Conservation (phyloP, 1,284 basidiomycete genomes). For the Apiotrichum domesticum region DNA sequence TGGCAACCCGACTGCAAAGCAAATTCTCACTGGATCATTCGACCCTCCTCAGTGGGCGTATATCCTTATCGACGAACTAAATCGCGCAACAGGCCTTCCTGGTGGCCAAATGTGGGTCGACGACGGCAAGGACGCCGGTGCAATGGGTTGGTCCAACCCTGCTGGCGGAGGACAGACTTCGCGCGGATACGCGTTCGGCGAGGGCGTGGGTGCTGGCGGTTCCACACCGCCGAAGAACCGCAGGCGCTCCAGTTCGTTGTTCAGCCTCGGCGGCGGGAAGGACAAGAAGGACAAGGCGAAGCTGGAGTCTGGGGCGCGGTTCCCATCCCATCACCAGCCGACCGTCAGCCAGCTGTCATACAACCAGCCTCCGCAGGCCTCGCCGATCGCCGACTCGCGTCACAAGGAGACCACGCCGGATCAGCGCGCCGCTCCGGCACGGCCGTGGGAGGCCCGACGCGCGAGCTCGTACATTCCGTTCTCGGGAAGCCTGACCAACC, state of each 20-base stretch:
- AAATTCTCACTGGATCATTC: conserved; percentile 70
- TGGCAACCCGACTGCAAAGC: conserved; percentile 64
- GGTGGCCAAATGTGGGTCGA: conserved; percentile 65
- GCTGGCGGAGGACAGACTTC: background rate
- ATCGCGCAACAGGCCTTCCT: conserved; percentile 64
- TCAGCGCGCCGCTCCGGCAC: conserved; percentile 6
- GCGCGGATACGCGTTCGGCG: conserved; percentile 40
- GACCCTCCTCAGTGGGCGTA: conserved; percentile 71
- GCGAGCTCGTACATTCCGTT: conserved; percentile 31
- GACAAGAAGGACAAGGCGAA: background rate
- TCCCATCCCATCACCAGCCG: background rate
- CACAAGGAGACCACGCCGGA: background rate
- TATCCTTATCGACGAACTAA: conserved; percentile 64
- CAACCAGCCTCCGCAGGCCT: no score
- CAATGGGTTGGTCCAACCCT: conserved; percentile 26
- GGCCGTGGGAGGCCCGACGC: conserved; percentile 18
- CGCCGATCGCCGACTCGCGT: background rate
- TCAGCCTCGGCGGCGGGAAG: conserved; percentile 10
- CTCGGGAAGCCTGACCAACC: conserved; percentile 9
- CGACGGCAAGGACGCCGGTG: conserved; percentile 34
- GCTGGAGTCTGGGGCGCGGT: background rate
- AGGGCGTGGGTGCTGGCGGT: conserved; percentile 32
- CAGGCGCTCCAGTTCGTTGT: conserved; percentile 20
- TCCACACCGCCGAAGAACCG: conserved; percentile 4
- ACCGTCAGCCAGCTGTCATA: background rate